Conservation (phyloP, 331 rosid species). For the Phaseolus coccineus region DNA sequence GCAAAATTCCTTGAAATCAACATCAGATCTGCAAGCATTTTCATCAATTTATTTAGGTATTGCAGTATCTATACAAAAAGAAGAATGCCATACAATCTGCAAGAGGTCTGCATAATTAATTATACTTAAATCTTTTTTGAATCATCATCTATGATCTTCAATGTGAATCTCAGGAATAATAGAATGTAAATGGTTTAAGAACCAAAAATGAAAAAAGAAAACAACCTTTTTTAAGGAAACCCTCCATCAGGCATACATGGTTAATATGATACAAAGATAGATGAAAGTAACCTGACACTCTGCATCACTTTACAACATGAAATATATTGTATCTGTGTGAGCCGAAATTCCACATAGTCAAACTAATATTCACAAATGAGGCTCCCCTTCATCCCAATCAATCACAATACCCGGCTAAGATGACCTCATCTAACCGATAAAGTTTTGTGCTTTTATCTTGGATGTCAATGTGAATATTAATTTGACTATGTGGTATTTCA, state of each 20-base stretch:
- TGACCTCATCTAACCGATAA: neutral
- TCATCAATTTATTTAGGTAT: conserved; percentile 29
- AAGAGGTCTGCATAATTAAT: conserved; percentile 18
- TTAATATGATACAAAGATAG: conserved; percentile 19
- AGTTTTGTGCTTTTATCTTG: neutral
- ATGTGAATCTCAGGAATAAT: conserved; percentile 18
- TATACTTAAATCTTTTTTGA: conserved; percentile 16
- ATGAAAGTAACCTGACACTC: neutral
- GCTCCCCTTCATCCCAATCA: neutral
- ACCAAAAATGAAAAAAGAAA: conserved; percentile 5
- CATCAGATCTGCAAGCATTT: conserved; percentile 73
- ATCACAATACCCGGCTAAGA: neutral
- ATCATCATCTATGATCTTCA: conserved; percentile 21
- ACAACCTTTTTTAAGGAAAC: neutral
- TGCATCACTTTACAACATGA: neutral
- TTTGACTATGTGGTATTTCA: neutral
- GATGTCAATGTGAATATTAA: neutral
- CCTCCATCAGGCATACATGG: conserved; percentile 16
- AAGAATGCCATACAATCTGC: conserved; percentile 11
- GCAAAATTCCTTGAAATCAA: conserved; percentile 96
- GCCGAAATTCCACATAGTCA: too few species aligned
- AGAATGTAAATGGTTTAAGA: conserved; percentile 19
- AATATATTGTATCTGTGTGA: conserved; percentile 2
- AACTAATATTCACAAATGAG: neutral
- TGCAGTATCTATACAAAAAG: conserved; percentile 23